A percentile compares a stretch with the other conserved stretches of the same genome.
Evolutionary conservation across 129 eudicot species (phyloP).

Genomic region (Flaveria ramosissima): DNA sequence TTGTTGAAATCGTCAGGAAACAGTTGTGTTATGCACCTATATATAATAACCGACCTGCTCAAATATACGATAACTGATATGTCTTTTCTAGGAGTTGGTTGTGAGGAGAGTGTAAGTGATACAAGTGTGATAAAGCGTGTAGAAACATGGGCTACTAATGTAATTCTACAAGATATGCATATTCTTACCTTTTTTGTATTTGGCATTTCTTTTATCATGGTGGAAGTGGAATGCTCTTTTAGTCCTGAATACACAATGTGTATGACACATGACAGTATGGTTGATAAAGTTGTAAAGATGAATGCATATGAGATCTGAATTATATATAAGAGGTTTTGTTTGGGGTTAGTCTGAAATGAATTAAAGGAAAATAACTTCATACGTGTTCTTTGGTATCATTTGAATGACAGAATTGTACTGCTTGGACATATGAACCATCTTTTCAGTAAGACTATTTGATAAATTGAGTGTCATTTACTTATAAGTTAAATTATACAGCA

Average conservation of each 20-base stretch:
- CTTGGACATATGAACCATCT: background rate
- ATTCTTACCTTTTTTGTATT: background rate
- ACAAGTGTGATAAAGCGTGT: background rate
- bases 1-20: background rate
- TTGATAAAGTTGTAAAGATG: background rate
- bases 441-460: background rate
- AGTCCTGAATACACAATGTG: background rate
- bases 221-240: background rate
- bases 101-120: background rate
- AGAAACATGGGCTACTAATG: conserved; percentile 1
- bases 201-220: too few species aligned
- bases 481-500: background rate
- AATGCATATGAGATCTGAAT: background rate
- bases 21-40: background rate
- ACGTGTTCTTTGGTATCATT: background rate
- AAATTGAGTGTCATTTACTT: background rate
- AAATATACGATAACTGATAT: background rate
- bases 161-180: background rate
- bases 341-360: background rate
- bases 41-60: background rate
- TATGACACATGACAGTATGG: background rate
- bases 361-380: background rate
- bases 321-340: background rate
- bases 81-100: background rate
- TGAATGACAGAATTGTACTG: background rate